Evolutionary conservation across 441 rosid species (phyloP).

Genomic region (Erodium moschatum): DNA sequence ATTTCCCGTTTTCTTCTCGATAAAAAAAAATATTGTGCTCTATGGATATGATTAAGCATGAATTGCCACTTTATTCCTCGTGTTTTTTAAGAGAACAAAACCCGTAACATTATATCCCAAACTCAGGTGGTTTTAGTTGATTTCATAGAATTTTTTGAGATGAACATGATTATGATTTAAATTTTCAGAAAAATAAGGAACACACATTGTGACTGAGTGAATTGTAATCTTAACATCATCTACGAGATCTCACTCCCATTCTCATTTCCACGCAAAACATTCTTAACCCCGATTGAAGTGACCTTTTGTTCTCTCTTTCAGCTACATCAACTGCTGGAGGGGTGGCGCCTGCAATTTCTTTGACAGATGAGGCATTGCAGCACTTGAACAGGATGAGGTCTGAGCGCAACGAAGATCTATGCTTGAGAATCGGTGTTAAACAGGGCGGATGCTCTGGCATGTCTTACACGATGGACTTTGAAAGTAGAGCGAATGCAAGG

Average conservation of each 20-base stretch:
- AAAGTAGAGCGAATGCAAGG: conserved; percentile 51
- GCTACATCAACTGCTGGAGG: conserved; percentile 45
- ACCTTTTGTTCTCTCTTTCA: conserved; percentile 17
- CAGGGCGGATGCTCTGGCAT: conserved; percentile 97
- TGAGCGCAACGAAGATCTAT: conserved; percentile 61
- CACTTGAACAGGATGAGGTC: conserved; percentile 76
- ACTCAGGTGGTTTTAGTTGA: no score
- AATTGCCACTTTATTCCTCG: background rate
- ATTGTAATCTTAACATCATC: no score
- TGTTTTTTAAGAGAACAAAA: no score
- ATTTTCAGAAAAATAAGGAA: no score
- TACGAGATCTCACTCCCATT: no score
- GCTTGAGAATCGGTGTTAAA: conserved; percentile 84
- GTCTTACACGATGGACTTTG: conserved; percentile 95
- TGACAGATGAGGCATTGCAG: conserved; percentile 67
- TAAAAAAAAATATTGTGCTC: background rate
- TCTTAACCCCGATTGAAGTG: background rate
- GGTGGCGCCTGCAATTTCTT: conserved; percentile 53
- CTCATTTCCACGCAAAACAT: no score
- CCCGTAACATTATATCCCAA: no score
- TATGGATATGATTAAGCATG: background rate
- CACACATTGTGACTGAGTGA: no score
- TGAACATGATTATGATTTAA: no score
- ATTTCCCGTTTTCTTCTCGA: no score
- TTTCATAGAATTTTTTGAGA: no score